phyloP scores from a whole-genome alignment of 495 filamentous ascomycete species.

The Penicillium silybi region DNA sequence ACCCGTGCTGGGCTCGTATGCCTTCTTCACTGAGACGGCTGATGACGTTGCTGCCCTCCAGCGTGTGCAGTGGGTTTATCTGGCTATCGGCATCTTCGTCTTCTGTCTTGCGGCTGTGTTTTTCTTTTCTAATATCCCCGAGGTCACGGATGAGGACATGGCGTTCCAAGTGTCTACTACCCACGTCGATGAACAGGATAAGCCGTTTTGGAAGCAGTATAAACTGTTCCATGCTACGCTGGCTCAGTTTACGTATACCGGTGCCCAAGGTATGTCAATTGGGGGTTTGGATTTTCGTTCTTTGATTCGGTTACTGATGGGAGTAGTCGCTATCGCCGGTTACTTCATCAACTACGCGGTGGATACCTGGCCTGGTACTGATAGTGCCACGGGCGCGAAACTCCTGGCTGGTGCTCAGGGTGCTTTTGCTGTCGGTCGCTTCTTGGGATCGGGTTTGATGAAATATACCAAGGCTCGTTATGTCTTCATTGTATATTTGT shows the following conservation, averaged over 20 bases:
- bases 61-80: constrained; percentile 72
- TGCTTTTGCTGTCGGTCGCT: constrained; percentile 53
- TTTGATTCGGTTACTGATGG: neutral
- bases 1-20: constrained; percentile 62
- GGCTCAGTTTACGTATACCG: constrained; percentile 72
- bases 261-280: constrained; percentile 49
- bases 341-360: constrained; percentile 61
- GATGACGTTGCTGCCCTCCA: constrained; percentile 48
- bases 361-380: constrained; percentile 35
- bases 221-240: constrained; percentile 59
- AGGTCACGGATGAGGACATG: constrained; percentile 57
- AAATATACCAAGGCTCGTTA: constrained; percentile 48
- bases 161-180: constrained; percentile 46
- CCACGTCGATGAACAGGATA: constrained; percentile 39
- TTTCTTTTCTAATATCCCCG: constrained; percentile 47
- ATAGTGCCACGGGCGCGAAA: constrained; percentile 44
- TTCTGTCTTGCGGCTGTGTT: constrained; percentile 53
- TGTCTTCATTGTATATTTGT: constrained; percentile 45
- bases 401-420: constrained; percentile 54
- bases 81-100: constrained; percentile 68
- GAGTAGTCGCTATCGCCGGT: constrained; percentile 57
- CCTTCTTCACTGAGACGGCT: constrained; percentile 55
- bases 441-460: constrained; percentile 48
- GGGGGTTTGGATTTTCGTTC: neutral
- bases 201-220: constrained; percentile 47